Conservation (phyloP, 306 rosid genomes). For the Rubus parviflorus region DNA sequence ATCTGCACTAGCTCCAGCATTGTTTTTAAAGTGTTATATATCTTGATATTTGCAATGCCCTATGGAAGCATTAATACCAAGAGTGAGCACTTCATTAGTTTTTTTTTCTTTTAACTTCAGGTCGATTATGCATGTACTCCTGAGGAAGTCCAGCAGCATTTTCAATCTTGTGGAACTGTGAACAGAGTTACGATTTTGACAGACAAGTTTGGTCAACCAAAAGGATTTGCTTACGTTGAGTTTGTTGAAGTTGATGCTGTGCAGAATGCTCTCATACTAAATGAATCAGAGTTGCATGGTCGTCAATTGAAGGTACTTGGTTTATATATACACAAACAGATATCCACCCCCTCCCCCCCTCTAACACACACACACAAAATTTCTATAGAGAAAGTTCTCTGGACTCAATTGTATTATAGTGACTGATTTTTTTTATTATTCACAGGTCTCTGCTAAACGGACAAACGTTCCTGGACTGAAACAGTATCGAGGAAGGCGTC, state of each 20-base stretch:
- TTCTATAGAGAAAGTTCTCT: neutral
- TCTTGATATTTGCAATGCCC: neutral
- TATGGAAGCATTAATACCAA: neutral
- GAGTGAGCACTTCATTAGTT: constrained; percentile 13
- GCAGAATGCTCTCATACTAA: constrained; percentile 87
- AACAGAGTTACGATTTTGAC: constrained; percentile 98
- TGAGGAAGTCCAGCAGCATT: constrained; percentile 99
- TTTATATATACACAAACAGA: neutral
- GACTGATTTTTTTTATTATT: constrained; percentile 29
- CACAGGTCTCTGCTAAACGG: constrained; percentile 93
- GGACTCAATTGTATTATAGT: constrained; percentile 17
- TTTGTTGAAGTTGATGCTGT: constrained; percentile 94
- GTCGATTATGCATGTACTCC: constrained; percentile 98
- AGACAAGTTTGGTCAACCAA: constrained; percentile 98
- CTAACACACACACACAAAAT: neutral
- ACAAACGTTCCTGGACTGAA: constrained; percentile 95
- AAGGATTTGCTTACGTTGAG: constrained; percentile 98
- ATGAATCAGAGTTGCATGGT: constrained; percentile 97
- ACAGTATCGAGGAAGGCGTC: constrained; percentile 83
- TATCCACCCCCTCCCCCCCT: neutral
- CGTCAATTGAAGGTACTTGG: constrained; percentile 87
- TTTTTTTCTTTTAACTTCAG: constrained; percentile 41
- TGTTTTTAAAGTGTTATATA: neutral
- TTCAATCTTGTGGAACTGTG: constrained; percentile 99
- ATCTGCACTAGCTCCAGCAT: neutral